These are phyloP conservation scores for Yarrowia osloensis DNA, from an alignment of 805 yeast genomes.

Conservation along the genomic window DNA sequence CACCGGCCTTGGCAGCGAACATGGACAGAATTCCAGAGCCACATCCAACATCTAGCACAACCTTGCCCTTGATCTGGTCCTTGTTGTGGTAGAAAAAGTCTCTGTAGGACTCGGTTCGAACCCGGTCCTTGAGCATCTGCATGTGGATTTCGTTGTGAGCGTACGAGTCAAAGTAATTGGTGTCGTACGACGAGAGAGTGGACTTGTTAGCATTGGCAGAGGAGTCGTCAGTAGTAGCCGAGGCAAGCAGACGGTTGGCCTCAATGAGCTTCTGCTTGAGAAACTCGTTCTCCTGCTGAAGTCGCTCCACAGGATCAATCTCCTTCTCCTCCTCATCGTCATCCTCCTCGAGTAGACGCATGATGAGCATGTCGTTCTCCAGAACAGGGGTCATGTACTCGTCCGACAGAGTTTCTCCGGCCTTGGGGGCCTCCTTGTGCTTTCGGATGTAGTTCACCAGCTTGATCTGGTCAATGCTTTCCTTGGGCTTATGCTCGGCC, in stretches of 20 bases:
- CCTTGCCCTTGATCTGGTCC: conserved; percentile 84
- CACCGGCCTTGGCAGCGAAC: conserved; percentile 98
- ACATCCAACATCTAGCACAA: conserved; percentile 97
- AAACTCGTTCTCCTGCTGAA: conserved; percentile 16
- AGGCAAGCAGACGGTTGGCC: conserved; percentile 10
- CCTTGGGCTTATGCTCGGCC: conserved; percentile 33
- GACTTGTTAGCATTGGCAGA: conserved; percentile 6
- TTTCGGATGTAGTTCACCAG: conserved; percentile 38
- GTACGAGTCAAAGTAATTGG: conserved; percentile 91
- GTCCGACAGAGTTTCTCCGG: conserved; percentile 32
- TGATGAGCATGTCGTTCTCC: conserved; percentile 38
- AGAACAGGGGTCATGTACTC: conserved; percentile 37
- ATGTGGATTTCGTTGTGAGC: conserved; percentile 98
- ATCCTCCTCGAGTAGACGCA: conserved; percentile 37
- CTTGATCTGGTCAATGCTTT: conserved; percentile 38
- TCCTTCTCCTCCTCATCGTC: conserved; percentile 38
- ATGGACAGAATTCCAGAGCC: conserved; percentile 97
- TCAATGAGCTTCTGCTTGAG: conserved; percentile 22
- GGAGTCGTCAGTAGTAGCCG: conserved; percentile 12
- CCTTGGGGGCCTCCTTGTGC: conserved; percentile 32
- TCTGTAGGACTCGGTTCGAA: conserved; percentile 88
- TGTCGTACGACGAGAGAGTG: conserved; percentile 52
- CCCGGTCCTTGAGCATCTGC: conserved; percentile 95
- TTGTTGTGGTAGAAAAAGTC: conserved; percentile 89
- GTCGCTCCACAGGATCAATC: conserved; percentile 2